These are phyloP conservation scores for Rhodotorula paludigena DNA, from an alignment of 768 basidiomycete species.

Conservation along the genomic window DNA sequence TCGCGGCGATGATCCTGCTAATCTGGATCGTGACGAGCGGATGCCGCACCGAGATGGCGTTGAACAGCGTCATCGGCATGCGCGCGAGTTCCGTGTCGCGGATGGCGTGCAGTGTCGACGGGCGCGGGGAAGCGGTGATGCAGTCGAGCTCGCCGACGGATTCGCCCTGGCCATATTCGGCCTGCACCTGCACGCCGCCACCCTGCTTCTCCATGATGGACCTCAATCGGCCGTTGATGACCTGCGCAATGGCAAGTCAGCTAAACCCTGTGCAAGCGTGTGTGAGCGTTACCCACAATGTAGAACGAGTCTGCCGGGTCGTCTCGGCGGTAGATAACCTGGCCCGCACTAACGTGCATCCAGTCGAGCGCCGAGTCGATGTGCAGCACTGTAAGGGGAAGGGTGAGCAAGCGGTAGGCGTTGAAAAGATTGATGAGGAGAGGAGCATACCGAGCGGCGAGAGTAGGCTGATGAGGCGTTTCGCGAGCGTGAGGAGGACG, in stretches of 20 bases:
- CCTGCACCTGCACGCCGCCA: conserved; percentile 72
- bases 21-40: conserved; percentile 48
- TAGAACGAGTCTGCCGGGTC: conserved; percentile 93
- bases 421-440: neutral
- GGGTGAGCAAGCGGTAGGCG: neutral
- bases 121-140: conserved; percentile 79
- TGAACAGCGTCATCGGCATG: conserved; percentile 96
- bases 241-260: conserved; percentile 21
- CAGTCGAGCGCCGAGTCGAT: conserved; percentile 96
- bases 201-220: conserved; percentile 74
- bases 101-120: conserved; percentile 92
- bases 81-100: conserved; percentile 94
- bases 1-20: conserved; percentile 81
- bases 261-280: neutral
- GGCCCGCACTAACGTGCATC: conserved; percentile 94
- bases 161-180: conserved; percentile 95
- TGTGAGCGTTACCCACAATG: conserved; percentile 55
- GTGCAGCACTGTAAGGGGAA: conserved; percentile 64
- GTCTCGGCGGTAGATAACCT: conserved; percentile 86
- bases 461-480: conserved; percentile 87
- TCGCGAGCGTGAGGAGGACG: conserved; percentile 88
- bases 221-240: conserved; percentile 90
- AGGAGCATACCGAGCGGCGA: conserved; percentile 70
- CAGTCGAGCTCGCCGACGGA: conserved; percentile 96
- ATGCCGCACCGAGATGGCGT: conserved; percentile 61